Conservation (phyloP, 73 alveolate genomes). For the Vitrella brassicaformis region DNA sequence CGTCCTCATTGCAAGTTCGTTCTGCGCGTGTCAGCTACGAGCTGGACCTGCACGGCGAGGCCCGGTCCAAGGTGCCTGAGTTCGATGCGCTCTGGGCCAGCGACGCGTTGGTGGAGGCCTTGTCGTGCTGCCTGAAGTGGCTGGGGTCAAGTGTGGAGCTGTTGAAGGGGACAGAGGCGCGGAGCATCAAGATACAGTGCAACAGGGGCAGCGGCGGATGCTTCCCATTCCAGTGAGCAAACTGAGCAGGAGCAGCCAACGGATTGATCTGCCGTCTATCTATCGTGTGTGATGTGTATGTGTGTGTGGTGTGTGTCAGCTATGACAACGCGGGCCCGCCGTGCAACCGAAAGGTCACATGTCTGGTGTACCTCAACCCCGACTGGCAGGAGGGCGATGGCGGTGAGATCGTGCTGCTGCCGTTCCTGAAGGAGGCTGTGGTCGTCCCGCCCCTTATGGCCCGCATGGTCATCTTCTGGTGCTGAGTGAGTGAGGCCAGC, state of each 20-base stretch:
- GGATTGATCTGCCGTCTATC: neutral
- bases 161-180: slow-evolving; percentile 2
- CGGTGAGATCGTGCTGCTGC: slow-evolving; percentile 23
- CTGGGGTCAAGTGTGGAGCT: slow-evolving; percentile 2
- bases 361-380: slow-evolving; percentile 22
- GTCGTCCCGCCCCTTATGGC: slow-evolving; percentile 9
- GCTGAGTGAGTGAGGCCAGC: neutral
- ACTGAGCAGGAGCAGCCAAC: neutral
- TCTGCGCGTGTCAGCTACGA: too few relatives aligned
- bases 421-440: slow-evolving; percentile 8
- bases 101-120: neutral
- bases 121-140: neutral
- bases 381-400: slow-evolving; percentile 20
- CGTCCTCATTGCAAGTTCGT: too few relatives aligned
- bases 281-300: neutral
- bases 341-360: slow-evolving; percentile 12
- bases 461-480: slow-evolving; percentile 1
- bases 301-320: neutral
- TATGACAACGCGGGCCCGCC: slow-evolving; percentile 13
- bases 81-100: too few relatives aligned
- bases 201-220: slow-evolving; percentile 21
- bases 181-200: slow-evolving; percentile 12
- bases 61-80: too few relatives aligned
- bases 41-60: too few relatives aligned
- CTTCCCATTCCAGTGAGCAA: slow-evolving; percentile 21